Evolutionary conservation across 225 moss, liverwort and hornwort species (phyloP).

Genomic region (Polytrichum formosum): DNA sequence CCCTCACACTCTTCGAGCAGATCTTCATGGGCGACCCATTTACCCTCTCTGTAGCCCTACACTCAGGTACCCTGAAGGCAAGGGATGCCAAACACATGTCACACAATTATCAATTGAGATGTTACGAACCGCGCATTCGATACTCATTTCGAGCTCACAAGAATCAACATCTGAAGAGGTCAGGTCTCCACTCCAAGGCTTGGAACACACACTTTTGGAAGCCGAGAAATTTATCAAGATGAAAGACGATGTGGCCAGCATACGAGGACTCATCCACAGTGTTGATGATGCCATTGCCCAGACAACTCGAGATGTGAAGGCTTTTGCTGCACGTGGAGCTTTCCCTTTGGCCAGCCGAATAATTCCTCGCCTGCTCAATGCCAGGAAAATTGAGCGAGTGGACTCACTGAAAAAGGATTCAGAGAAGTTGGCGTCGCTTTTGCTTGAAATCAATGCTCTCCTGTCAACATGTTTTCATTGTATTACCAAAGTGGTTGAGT

Average conservation of each 20-base stretch:
- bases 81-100: constrained; percentile 22
- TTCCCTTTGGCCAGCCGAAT: constrained; percentile 12
- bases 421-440: constrained; percentile 11
- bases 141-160: constrained; percentile 20
- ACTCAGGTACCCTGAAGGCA: constrained; percentile 11
- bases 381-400: constrained; percentile 16
- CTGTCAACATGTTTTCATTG: constrained; percentile 23
- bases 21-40: constrained; percentile 16
- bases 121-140: constrained; percentile 28
- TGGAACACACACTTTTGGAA: constrained; percentile 26
- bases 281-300: constrained; percentile 26
- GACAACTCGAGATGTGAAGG: constrained; percentile 21
- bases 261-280: constrained; percentile 11
- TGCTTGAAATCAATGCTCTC: constrained; percentile 30
- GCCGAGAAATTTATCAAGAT: constrained; percentile 24
- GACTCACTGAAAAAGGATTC: constrained; percentile 10
- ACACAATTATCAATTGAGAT: constrained; percentile 30
- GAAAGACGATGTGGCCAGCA: constrained; percentile 11
- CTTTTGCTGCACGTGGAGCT: constrained; percentile 15
- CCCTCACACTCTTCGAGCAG: constrained; percentile 27
- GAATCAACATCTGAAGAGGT: constrained; percentile 33
- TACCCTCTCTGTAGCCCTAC: constrained; percentile 40
- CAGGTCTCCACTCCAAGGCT: constrained; percentile 15
- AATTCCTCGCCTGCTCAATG: constrained; percentile 18
- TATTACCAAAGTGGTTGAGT: constrained; percentile 13